These are phyloP conservation scores for Blastomyces emzantsi DNA, from an alignment of 2,329 filamentous ascomycete species.

Conservation along the genomic window DNA sequence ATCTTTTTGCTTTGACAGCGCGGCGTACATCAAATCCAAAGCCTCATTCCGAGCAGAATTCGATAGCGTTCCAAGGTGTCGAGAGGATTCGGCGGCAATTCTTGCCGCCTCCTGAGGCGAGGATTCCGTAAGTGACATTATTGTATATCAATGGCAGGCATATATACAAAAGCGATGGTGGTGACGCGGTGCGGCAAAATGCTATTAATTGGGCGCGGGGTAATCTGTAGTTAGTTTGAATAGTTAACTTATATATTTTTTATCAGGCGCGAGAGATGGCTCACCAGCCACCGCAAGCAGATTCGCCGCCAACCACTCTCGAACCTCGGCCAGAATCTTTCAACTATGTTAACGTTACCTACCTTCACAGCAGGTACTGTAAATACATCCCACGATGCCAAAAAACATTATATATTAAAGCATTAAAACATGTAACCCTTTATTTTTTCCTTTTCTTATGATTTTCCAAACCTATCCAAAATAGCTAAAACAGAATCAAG, in stretches of 20 bases:
- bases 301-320: neutral
- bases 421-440: neutral
- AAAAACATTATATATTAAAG: neutral
- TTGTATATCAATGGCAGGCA: neutral
- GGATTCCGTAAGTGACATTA: slow-evolving; percentile 84
- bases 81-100: slow-evolving; percentile 71
- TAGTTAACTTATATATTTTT: neutral
- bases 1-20: slow-evolving; percentile 59
- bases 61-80: slow-evolving; percentile 70
- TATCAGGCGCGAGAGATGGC: too few relatives aligned
- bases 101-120: slow-evolving; percentile 67
- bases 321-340: too few relatives aligned
- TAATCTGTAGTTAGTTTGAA: neutral
- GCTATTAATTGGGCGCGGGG: neutral
- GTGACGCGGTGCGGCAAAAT: neutral
- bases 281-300: too few relatives aligned
- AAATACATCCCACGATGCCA: too few relatives aligned
- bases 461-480: neutral
- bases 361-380: too few relatives aligned
- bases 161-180: neutral
- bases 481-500: neutral
- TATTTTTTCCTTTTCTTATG: neutral
- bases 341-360: too few relatives aligned
- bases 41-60: slow-evolving; percentile 71
- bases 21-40: slow-evolving; percentile 70